These are phyloP conservation scores for Terana coerulea DNA, from an alignment of 768 basidiomycete genomes.

Conservation along the genomic window DNA sequence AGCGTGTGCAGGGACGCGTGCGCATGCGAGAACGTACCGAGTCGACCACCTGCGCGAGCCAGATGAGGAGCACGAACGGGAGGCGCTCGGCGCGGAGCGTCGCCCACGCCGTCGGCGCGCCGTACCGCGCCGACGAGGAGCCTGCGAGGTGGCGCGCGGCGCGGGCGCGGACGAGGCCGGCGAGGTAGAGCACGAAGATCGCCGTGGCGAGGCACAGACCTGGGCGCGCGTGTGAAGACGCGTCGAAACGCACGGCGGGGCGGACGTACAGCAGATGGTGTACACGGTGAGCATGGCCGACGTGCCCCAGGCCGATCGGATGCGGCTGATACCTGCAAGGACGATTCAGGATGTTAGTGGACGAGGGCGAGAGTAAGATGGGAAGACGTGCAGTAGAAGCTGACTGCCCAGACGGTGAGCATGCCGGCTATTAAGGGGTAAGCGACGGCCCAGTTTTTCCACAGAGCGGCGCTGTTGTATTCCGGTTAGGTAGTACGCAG, in stretches of 20 bases:
- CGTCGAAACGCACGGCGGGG: neutral
- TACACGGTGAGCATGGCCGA: neutral
- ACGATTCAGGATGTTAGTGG: neutral
- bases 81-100: neutral
- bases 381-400: neutral
- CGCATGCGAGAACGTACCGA: neutral
- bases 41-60: neutral
- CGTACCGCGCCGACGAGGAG: neutral
- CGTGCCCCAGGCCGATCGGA: neutral
- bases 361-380: neutral
- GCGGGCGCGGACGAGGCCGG: neutral
- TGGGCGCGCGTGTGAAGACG: neutral
- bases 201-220: slow-evolving; percentile 1
- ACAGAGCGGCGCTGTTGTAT: neutral
- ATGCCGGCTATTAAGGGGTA: slow-evolving; percentile 1
- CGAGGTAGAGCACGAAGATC: neutral
- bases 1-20: neutral
- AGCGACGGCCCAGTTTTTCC: neutral
- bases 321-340: slow-evolving; percentile 1
- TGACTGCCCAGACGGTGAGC: slow-evolving; percentile 2
- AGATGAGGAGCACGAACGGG: neutral
- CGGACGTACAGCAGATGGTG: neutral
- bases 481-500: neutral
- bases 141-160: neutral
- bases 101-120: neutral